Evolutionary conservation across 768 basidiomycete genomes (phyloP).

Genomic region (Psilocybe subaeruginosa): DNA sequence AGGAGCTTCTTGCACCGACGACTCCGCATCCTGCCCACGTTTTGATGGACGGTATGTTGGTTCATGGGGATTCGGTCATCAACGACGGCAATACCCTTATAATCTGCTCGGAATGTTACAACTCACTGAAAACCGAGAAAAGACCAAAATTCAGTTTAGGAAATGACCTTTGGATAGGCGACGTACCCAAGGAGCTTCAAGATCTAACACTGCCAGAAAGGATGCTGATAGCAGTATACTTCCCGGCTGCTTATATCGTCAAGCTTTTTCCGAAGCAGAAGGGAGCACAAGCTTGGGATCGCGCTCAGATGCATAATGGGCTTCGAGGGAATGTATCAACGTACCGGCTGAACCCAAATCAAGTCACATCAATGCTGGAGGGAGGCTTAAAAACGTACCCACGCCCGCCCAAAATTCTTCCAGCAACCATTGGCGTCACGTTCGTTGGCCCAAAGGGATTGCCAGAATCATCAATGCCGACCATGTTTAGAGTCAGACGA

Average conservation of each 20-base stretch:
- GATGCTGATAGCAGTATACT: conserved; percentile 29
- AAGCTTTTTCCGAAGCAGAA: conserved; percentile 27
- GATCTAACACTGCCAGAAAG: conserved; percentile 31
- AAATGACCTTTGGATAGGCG: conserved; percentile 38
- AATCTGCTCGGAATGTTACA: conserved; percentile 3
- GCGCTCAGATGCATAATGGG: conserved; percentile 5
- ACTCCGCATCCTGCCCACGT: conserved; percentile 4
- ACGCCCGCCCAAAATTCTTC: neutral
- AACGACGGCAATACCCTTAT: neutral
- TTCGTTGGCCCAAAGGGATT: conserved; percentile 14
- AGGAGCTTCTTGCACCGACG: neutral
- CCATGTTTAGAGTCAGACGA: conserved; percentile 19
- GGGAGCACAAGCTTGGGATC: conserved; percentile 20
- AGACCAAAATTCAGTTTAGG: conserved; percentile 26
- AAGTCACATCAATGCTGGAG: neutral
- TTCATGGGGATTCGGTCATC: neutral
- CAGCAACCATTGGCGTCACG: conserved; percentile 16
- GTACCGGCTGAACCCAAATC: conserved; percentile 27
- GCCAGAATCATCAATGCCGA: conserved; percentile 1
- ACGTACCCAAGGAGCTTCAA: conserved; percentile 24
- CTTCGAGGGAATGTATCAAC: conserved; percentile 31
- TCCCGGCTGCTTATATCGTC: conserved; percentile 28
- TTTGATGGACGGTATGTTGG: neutral
- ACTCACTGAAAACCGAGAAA: neutral
- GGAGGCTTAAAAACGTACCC: neutral